Evolutionary conservation across 73 alveolate genomes (phyloP), one percentile per base, ranked within the genome.

Genomic region (Diophrys sp.): DNA sequence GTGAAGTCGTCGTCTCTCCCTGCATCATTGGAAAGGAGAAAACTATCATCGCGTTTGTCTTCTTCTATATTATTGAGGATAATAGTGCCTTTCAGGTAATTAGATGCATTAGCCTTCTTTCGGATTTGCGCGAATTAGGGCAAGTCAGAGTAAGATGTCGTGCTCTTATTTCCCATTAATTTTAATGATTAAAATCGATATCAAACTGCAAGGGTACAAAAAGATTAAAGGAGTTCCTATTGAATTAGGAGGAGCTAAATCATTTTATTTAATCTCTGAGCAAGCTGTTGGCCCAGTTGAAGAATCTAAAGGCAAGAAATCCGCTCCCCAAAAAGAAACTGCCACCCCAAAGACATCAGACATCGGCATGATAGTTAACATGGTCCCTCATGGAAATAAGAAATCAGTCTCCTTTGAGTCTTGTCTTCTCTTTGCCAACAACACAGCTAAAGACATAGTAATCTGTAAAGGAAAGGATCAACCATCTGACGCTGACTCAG

Each of bases 191-290:
- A 78, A 77, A 79, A 62, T 85, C 1, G 88, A 85, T 67, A 34
- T 85, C 14, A 56, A 54, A 23, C 54, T 85, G 24, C 78, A 85
- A 2, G 88, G 85, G 55, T 30, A 44, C 56, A 57, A 56, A 26
- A 76, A 34, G 23, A 71, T 85, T 2, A 78, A 55, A 30, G 72
- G 82, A 27, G 62, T 85, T 0, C 93, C 88, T 0, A 79, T 85
- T 18, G 93, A 85, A 67, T 23, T 85, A 24, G 77, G 84, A 28
- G 93, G 93, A 54, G 79, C 67, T 1, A 70, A 83, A 29, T 79
- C 89, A 0, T 85, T 44, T 57, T 54, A 70, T 28, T 56, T 85
- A 31, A 56, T 70, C 23, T 14, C 34, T 14, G 56, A 84, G 31
- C 73, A 28, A 2, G 72, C 5, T 11, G 62, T 44, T 44, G 18